Evolutionary conservation across 2,329 filamentous ascomycete species (phyloP), one percentile per base, ranked within the genome.

Genomic region (Xylaria digitata): DNA sequence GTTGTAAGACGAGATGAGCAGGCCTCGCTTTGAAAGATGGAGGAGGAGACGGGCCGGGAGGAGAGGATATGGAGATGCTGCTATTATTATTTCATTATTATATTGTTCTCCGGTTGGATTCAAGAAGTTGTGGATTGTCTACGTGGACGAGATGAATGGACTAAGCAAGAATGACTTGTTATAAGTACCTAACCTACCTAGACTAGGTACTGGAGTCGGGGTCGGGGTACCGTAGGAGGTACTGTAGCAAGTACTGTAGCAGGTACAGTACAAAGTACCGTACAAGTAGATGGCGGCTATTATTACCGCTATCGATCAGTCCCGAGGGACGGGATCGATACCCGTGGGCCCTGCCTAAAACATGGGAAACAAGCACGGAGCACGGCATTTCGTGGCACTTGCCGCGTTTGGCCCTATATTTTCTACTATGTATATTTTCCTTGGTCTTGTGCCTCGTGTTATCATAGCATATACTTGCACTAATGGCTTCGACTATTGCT

Each of bases 321-420:
- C 34, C 55, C 55, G 55, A 48, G 61, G 1, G 55, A 67, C 65
- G 37, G 59, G 55, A 49, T 55, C 48, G 49, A 43, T 56, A 63
- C 55, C 48, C 48, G n/a, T 45, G 49, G 42, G 56, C 48, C 37
- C 46, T 53, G 30, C 34, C 30, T 21, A 13, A 32, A 54, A 59
- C 54, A 59, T 58, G 61, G 54, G 54, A 37, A 43, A 23, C 23
- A 52, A 17, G 48, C 11, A 50, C 49, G n/a, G 62, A 54, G 62
- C 62, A 65, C 55, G 55, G 60, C 65, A 63, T 63, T 63, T 67
- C 43, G 65, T 67, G 55, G 65, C 65, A 67, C 65, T 63, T 67
- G 65, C 58, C 63, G 58, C 59, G 13, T 59, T 66, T 56, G 46
- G 53, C 37, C 5, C 11, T 40, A 15, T n/a, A n/a, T n/a, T n/a